phyloP scores from a whole-genome alignment of 805 yeast species.

The Pichia cabralensis region DNA sequence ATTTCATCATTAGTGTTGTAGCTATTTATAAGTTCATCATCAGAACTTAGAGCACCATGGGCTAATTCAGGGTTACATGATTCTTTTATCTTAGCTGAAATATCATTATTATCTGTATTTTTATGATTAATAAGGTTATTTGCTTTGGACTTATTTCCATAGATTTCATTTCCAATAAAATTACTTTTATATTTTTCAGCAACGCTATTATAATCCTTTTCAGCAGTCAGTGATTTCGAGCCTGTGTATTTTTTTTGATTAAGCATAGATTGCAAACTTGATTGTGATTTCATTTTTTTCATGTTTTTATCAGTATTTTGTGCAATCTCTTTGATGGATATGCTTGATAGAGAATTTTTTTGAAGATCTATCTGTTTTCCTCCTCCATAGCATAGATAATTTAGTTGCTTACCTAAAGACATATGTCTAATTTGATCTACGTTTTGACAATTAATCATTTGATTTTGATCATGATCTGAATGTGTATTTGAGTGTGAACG shows the following conservation, averaged over 20 bases:
- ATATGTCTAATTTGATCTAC: constrained; percentile 17
- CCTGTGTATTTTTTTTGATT: not conserved
- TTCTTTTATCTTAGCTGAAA: too few species aligned
- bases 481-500: too few species aligned
- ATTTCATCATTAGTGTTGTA: constrained; percentile 2
- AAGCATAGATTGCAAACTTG: not conserved
- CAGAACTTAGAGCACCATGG: too few species aligned
- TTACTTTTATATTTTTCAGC: too few species aligned
- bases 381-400: constrained; percentile 41
- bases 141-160: too few species aligned
- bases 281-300: constrained; percentile 2
- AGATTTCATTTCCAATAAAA: too few species aligned
- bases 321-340: constrained; percentile 3
- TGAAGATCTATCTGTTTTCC: constrained; percentile 31
- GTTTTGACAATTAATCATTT: constrained; percentile 19
- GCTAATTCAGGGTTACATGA: too few species aligned
- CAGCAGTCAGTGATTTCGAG: too few species aligned
- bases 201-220: too few species aligned
- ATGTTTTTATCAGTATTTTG: constrained; percentile 2
- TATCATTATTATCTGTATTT: too few species aligned
- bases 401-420: constrained; percentile 23
- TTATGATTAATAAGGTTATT: too few species aligned
- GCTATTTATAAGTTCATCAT: too few species aligned
- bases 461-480: constrained; percentile 13
- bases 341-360: constrained; percentile 14